Evolutionary conservation across 2,329 filamentous ascomycete genomes (phyloP), one percentile per base, ranked within the genome.

Genomic region (Fusarium sp.): DNA sequence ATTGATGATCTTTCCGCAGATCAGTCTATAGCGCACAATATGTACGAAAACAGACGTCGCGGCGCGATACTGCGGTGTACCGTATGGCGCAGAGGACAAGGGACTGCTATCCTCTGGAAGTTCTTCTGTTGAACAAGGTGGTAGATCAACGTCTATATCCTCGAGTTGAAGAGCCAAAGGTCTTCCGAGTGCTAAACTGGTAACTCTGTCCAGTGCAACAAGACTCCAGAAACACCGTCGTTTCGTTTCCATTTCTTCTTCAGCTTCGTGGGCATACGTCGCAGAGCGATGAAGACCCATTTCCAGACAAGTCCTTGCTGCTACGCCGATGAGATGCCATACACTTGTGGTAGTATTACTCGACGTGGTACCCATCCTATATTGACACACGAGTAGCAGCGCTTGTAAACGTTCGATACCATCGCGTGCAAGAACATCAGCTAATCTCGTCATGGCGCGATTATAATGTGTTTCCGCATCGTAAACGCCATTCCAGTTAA

Each of bases 311-410:
- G 80, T 82, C 9, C 80, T 75, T 1, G 80, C 80, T 2, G 81
- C 81, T 10, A 82, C 78, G 0, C 82, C 81, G 14, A 83, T 81
- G 4, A 83, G 75, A 64, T 84, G 82, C 82, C 82, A 84, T 28
- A 84, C 78, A 55, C 81, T 82, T 3, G 78, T 76, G 0, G 78
- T 79, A 1, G 77, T 78, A 28, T 81, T 77, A 21, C 79, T 79
- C 0, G 80, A 78, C 21, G 80, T 80, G 3, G 78, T 82, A 0
- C 79, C 78, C 69, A 82, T 79, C 6, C 81, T 74, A 63, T 82
- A 84, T 49, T 84, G 81, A 18, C 81, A 82, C 3, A 84, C 73
- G 8, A 84, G 63, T 1, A 84, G 63, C 30, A 84, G 72, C 1
- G 81, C 82, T 63, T 84, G 82, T 9, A 84, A 55, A 2, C 79